A percentile compares a stretch with the other conserved stretches of the same genome.
Conservation (phyloP, 2,329 filamentous ascomycete genomes). For the Dothiorella sarmentorum region DNA sequence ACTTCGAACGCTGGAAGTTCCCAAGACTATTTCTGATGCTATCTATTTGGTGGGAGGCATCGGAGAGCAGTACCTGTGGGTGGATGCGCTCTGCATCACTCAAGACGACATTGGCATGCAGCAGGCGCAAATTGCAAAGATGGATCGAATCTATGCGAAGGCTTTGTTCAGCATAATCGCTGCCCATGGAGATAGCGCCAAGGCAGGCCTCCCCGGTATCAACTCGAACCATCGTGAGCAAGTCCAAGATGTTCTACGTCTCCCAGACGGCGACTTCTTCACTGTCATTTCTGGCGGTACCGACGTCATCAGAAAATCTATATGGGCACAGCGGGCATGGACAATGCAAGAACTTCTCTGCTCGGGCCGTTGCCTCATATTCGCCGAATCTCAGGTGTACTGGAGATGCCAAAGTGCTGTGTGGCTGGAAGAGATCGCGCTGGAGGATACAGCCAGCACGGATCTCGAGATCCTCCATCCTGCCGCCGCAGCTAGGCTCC, state of each 20-base stretch:
- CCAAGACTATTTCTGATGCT: slow-evolving; percentile 15
- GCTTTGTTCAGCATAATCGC: background rate
- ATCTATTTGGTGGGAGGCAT: slow-evolving; percentile 10
- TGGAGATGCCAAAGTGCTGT: background rate
- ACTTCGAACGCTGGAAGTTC: background rate
- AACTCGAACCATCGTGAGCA: background rate
- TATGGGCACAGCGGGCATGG: background rate
- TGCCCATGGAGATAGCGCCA: background rate
- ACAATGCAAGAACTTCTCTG: slow-evolving; percentile 3
- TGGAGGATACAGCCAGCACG: background rate
- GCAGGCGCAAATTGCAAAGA: background rate
- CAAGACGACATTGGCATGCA: slow-evolving; percentile 12
- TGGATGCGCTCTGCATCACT: slow-evolving; percentile 22
- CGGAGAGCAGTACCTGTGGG: slow-evolving; percentile 21
- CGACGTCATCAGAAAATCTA: background rate
- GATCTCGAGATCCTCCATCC: background rate
- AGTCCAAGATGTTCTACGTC: background rate
- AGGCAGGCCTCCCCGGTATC: background rate
- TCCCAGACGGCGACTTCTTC: background rate
- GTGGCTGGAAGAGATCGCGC: background rate
- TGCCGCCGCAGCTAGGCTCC: background rate
- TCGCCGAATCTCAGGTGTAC: background rate
- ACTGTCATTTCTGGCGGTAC: background rate
- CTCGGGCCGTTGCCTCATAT: background rate
- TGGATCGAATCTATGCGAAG: background rate